A percentile compares a stretch with the other conserved stretches of the same genome.
Conservation (phyloP, 2,329 filamentous ascomycete genomes). For the Fusarium citri region DNA sequence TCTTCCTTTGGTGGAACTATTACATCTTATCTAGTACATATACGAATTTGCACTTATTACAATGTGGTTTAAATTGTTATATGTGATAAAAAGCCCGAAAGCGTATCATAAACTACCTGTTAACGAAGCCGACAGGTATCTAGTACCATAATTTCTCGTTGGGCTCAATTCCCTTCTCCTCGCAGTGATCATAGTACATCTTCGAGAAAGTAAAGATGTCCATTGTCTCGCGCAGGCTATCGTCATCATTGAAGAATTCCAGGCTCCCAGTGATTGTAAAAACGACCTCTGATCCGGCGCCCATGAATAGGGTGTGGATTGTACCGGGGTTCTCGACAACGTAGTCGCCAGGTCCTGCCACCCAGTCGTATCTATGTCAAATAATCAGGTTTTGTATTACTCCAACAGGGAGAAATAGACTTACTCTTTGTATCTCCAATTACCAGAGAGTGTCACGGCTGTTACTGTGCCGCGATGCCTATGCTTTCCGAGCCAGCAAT, state of each 20-base stretch:
- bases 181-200: not conserved
- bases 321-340: conserved; percentile 5
- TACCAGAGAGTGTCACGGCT: not conserved
- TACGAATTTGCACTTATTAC: too few relatives aligned
- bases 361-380: not conserved
- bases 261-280: conserved; percentile 7
- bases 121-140: not conserved
- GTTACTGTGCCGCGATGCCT: not conserved
- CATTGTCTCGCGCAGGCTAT: conserved; percentile 6
- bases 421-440: conserved; percentile 14
- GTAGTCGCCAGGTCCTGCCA: not conserved
- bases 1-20: accelerated
- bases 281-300: not conserved
- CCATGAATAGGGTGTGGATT: conserved; percentile 1
- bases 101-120: too few relatives aligned
- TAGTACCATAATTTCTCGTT: not conserved
- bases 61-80: too few relatives aligned
- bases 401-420: accelerated
- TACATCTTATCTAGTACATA: too few relatives aligned
- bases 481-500: conserved; percentile 8
- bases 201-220: not conserved
- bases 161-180: not conserved
- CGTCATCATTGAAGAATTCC: conserved; percentile 1
- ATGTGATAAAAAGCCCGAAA: too few relatives aligned
- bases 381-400: not conserved